Base-by-base conservation (phyloP, 352 stramenopile genomes). In the Globisporangium splendens region DNA sequence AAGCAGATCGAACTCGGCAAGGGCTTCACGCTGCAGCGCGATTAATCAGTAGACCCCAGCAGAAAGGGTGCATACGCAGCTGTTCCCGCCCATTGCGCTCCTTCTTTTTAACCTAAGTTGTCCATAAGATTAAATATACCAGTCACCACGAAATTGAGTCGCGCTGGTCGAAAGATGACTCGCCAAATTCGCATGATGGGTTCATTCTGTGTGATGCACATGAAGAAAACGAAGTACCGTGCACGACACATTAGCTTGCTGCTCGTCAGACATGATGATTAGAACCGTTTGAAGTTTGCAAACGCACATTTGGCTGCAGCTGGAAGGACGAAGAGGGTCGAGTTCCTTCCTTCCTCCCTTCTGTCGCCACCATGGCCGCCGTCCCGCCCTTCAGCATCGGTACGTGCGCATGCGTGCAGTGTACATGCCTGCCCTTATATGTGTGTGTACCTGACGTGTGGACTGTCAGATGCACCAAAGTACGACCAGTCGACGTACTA, bases 401-500 rank as follows among this genome's bases (percentile, higher is more conserved):
- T 77, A 43, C 4, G 11, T 15, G 13, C 21, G 21, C 31, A 13
- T 18, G 22, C 17, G n/a, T 47, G 10, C 13, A 46, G 18, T 13
- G 12, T 35, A 47, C 10, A 35, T 10, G 18, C 33, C 15, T 53
- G 11, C 56, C 24, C 38, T 14, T 54, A 38, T 50, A 1, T 21
- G 18, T 43, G 8, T 50, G 13, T 21, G 17, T n/a, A 20, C 6
- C 10, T 8, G 5, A n/a, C 56, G 0, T 33, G 20, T 39, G 15
- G 12, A n/a, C 17, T 5, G 5, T 44, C 44, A 89, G 81, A 89
- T 59, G 77, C 77, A 48, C 82, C 85, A 33, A 75, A 79, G 56
- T 90, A 93, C 61, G 87, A 96, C 61, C 87, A 91, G 64, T 89
- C 82, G 51, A 95, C 85, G 42, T 96, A 96, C 70, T 73, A 75